phyloP scores from a whole-genome alignment of 139 green algal species.

The Chlamydomonas sp. region DNA sequence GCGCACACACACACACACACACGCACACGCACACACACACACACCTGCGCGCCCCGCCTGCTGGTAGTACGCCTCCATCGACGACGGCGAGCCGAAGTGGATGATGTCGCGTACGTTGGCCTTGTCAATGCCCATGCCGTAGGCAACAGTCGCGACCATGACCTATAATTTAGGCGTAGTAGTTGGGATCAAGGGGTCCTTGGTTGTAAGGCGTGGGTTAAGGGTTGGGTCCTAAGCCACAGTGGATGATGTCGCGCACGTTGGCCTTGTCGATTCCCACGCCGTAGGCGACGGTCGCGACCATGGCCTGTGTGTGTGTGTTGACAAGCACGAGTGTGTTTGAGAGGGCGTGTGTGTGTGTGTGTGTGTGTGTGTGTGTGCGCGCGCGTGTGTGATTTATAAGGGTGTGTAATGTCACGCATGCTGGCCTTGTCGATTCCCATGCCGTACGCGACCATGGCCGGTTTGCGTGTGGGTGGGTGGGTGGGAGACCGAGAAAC shows the following conservation, averaged over 20 bases:
- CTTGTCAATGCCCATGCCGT: conserved; percentile 61
- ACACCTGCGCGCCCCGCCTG: conserved; percentile 28
- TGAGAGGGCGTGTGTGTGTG: not conserved
- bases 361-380: not conserved
- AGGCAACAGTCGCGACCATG: conserved; percentile 8
- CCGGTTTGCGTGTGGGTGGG: too few species aligned
- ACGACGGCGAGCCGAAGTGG: conserved; percentile 64
- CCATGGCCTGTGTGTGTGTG: conserved; percentile 4
- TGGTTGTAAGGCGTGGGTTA: too few species aligned
- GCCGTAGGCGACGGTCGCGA: conserved; percentile 10
- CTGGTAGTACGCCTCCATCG: conserved; percentile 33
- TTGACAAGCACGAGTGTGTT: not conserved
- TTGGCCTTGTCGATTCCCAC: conserved; percentile 67
- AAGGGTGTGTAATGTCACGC: conserved; percentile 80
- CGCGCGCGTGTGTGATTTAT: not conserved
- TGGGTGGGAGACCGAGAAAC: too few species aligned
- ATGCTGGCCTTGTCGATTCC: conserved; percentile 71
- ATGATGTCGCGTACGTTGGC: conserved; percentile 72
- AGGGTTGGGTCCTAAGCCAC: too few species aligned
- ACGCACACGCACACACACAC: too few species aligned
- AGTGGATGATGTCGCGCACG: conserved; percentile 80
- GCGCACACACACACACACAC: too few species aligned
- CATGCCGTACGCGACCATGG: too few species aligned
- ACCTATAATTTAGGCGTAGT: too few species aligned
- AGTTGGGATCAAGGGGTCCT: too few species aligned